phyloP scores from a whole-genome alignment of 2,329 filamentous ascomycete species.

The Alternaria ventricosa region DNA sequence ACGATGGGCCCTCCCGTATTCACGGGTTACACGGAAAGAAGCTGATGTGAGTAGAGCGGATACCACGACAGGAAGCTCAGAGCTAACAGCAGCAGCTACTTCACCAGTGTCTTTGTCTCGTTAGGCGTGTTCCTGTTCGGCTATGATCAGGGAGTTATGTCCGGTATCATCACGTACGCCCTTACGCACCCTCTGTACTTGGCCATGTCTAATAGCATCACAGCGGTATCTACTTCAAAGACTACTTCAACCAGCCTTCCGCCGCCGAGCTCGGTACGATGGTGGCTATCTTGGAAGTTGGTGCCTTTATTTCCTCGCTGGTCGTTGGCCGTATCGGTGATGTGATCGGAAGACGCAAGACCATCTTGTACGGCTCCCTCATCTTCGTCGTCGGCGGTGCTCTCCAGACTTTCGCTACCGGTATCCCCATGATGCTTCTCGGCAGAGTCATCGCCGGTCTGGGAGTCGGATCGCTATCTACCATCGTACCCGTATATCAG shows the following conservation, averaged over 20 bases:
- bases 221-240: slow-evolving; percentile 85
- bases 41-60: slow-evolving; percentile 70
- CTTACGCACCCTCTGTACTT: slow-evolving; percentile 24
- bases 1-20: slow-evolving; percentile 72
- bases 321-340: slow-evolving; percentile 88
- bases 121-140: slow-evolving; percentile 88
- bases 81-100: slow-evolving; percentile 69
- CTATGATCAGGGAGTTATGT: slow-evolving; percentile 92
- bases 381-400: slow-evolving; percentile 86
- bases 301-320: slow-evolving; percentile 88
- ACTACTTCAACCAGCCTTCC: slow-evolving; percentile 90
- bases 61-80: neutral
- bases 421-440: slow-evolving; percentile 84
- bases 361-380: slow-evolving; percentile 91
- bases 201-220: slow-evolving; percentile 35
- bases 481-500: slow-evolving; percentile 62
- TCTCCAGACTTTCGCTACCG: slow-evolving; percentile 79
- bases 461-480: slow-evolving; percentile 58
- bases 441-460: slow-evolving; percentile 60
- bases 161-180: slow-evolving; percentile 72
- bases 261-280: slow-evolving; percentile 91
- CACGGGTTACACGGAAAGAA: slow-evolving; percentile 96
- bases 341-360: slow-evolving; percentile 84
- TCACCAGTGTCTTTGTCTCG: slow-evolving; percentile 90
- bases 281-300: slow-evolving; percentile 95